These are phyloP conservation scores for Candida chauliodis DNA, from an alignment of 805 yeast species.

Conservation along the genomic window DNA sequence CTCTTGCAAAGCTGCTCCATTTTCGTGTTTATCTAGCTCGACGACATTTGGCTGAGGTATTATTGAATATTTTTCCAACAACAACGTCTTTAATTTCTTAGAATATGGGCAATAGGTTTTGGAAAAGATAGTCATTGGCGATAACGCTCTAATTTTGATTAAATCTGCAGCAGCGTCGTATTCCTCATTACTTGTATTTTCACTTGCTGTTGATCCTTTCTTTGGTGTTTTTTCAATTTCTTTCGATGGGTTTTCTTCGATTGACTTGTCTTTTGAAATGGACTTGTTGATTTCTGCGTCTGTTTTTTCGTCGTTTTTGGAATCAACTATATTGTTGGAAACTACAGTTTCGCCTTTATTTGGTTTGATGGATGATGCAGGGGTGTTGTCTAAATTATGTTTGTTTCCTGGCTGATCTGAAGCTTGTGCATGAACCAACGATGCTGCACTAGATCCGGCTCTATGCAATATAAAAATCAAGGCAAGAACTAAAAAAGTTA, in stretches of 20 bases:
- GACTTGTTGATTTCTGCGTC: conserved; percentile 40
- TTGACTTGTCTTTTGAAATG: conserved; percentile 20
- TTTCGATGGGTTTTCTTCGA: conserved; percentile 3
- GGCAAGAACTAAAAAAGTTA: conserved; percentile 7
- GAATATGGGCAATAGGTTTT: conserved; percentile 72
- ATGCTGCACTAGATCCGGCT: conserved; percentile 11
- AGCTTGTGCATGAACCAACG: conserved; percentile 12
- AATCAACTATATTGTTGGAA: conserved; percentile 26
- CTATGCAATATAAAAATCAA: conserved; percentile 10
- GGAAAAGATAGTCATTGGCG: conserved; percentile 66
- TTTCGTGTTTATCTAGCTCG: conserved; percentile 76
- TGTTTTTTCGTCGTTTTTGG: conserved; percentile 30
- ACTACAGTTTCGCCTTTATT: conserved; percentile 2
- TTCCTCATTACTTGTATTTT: conserved; percentile 4
- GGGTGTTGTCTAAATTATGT: not conserved
- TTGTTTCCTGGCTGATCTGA: conserved; percentile 10
- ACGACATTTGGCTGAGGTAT: conserved; percentile 71
- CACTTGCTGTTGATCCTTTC: conserved; percentile 4
- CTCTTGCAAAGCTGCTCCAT: conserved; percentile 73
- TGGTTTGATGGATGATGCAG: not conserved
- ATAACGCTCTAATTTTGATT: conserved; percentile 49
- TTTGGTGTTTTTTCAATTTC: not conserved
- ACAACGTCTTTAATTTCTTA: conserved; percentile 61
- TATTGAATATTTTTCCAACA: conserved; percentile 61
- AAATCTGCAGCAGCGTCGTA: conserved; percentile 38